Conservation (phyloP, 306 rosid species). For the Pyrus communis region DNA sequence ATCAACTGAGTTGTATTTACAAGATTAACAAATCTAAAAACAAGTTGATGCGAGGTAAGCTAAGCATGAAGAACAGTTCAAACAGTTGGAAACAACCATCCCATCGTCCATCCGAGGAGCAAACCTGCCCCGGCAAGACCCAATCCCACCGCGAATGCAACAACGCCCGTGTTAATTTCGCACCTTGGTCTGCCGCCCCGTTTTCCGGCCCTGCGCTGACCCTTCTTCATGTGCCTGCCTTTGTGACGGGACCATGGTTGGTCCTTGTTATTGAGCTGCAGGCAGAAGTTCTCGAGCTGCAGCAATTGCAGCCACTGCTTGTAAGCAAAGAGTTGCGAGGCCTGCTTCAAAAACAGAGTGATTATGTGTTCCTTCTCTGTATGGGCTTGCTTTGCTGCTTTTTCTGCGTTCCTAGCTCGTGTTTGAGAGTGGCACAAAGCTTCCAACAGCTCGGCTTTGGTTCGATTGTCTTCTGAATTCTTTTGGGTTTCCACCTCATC, state of each 20-base stretch:
- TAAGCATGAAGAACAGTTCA: conserved; percentile 2
- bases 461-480: conserved; percentile 8
- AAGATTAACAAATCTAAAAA: not conserved
- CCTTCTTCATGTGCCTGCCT: conserved; percentile 39
- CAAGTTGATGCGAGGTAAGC: not conserved
- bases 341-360: conserved; percentile 69
- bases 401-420: conserved; percentile 87
- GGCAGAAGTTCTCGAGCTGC: conserved; percentile 78
- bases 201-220: conserved; percentile 25
- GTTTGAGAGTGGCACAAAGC: conserved; percentile 88
- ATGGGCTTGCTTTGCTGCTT: conserved; percentile 69
- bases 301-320: conserved; percentile 76
- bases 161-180: conserved; percentile 31
- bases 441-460: conserved; percentile 65
- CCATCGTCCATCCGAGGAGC: conserved; percentile 92
- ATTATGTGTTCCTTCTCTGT: conserved; percentile 78
- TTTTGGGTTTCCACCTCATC: conserved; percentile 14
- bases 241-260: conserved; percentile 40
- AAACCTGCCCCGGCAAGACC: conserved; percentile 83
- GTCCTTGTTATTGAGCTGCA: conserved; percentile 54
- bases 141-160: conserved; percentile 61
- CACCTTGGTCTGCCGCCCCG: conserved; percentile 25
- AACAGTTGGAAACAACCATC: conserved; percentile 65
- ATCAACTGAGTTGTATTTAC: no score
- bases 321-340: conserved; percentile 78